Percentiles rank a stretch among this genome's conserved stretches.
Conservation (phyloP, 2,329 filamentous ascomycete species). For the Ophiostoma perfectum region DNA sequence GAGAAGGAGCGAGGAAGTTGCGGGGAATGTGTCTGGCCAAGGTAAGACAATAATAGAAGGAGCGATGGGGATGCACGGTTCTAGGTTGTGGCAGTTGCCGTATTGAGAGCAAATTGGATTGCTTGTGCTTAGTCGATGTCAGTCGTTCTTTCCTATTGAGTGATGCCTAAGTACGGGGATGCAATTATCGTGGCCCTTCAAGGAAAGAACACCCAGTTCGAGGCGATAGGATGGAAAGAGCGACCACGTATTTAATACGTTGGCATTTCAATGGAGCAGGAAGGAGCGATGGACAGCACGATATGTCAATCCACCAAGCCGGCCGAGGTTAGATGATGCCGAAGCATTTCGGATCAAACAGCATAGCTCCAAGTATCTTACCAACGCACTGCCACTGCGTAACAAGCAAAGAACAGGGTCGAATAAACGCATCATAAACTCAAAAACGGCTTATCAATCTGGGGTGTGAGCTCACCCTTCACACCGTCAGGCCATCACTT, state of each 20-base stretch:
- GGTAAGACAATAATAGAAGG: background rate
- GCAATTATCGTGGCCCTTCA: no score
- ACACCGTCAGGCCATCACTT: slow-evolving; percentile 3
- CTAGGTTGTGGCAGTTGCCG: background rate
- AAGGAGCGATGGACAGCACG: background rate
- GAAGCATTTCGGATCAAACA: background rate
- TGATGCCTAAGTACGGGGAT: background rate
- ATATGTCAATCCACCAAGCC: background rate
- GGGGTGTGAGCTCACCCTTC: background rate
- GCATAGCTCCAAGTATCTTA: background rate
- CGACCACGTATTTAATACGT: no score
- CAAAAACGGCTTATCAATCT: background rate
- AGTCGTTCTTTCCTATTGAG: background rate
- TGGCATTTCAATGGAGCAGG: background rate
- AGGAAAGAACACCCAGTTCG: no score
- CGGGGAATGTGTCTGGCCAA: slow-evolving; percentile 8
- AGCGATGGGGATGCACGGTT: background rate
- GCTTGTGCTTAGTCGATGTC: background rate
- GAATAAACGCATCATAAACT: background rate
- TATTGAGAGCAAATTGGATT: background rate
- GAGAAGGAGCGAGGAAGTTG: background rate
- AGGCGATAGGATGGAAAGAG: no score
- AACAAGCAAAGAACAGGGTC: background rate
- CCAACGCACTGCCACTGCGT: background rate
- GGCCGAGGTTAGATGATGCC: background rate